Conservation (phyloP, 257 asterid species). For the Solanum clarkiae region DNA sequence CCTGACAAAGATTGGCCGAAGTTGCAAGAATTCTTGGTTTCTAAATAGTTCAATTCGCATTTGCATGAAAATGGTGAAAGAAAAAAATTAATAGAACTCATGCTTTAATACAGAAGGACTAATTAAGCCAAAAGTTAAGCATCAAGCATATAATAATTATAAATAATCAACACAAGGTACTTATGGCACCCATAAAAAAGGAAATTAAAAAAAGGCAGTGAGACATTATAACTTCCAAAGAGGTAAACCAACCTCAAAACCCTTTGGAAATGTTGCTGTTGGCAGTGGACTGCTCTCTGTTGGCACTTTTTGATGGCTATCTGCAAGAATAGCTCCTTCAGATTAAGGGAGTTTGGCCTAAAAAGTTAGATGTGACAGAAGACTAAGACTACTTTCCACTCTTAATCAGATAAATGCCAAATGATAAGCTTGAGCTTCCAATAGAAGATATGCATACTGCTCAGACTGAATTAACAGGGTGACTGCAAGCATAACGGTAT, state of each 20-base stretch:
- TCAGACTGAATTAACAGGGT: neutral
- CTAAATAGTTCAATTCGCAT: neutral
- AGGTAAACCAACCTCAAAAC: conserved; percentile 40
- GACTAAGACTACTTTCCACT: neutral
- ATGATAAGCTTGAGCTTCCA: neutral
- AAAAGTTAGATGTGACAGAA: conserved; percentile 3
- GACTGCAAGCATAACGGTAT: neutral
- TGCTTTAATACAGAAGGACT: neutral
- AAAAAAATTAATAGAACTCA: neutral
- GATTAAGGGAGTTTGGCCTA: conserved; percentile 23
- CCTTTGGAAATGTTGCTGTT: conserved; percentile 46
- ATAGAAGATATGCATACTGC: neutral
- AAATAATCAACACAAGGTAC: neutral
- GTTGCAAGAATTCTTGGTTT: neutral
- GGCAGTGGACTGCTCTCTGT: conserved; percentile 26
- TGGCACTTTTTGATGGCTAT: conserved; percentile 21
- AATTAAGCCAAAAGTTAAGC: neutral
- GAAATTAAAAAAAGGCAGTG: neutral
- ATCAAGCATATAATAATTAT: neutral
- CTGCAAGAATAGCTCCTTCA: conserved; percentile 49
- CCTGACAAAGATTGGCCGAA: neutral
- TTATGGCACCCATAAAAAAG: neutral
- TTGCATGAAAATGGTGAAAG: neutral
- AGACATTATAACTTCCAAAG: neutral
- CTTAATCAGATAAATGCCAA: neutral